Evolutionary conservation across 2,329 filamentous ascomycete species (phyloP).

Genomic region (Aspergillus sclerotialis): DNA sequence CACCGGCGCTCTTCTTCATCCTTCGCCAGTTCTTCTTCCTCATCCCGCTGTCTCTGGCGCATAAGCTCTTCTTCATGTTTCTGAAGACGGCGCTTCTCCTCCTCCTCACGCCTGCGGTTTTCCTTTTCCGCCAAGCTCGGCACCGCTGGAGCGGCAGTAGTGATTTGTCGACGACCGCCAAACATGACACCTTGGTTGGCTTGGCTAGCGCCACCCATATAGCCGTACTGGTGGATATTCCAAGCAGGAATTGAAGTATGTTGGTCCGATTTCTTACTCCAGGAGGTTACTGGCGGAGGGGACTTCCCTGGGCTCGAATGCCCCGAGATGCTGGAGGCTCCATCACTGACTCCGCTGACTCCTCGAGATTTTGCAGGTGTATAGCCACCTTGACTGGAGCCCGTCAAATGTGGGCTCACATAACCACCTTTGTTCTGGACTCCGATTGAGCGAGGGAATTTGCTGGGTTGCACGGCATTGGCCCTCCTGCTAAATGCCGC

Average conservation of each 20-base stretch:
- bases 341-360: constrained; percentile 51
- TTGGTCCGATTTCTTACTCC: constrained; percentile 82
- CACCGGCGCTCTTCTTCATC: constrained; percentile 41
- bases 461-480: constrained; percentile 62
- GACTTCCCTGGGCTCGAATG: constrained; percentile 58
- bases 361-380: constrained; percentile 30
- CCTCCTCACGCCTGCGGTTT: constrained; percentile 54
- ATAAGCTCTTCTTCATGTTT: constrained; percentile 49
- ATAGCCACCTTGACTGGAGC: constrained; percentile 46
- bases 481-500: constrained; percentile 86
- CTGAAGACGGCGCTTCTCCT: constrained; percentile 43
- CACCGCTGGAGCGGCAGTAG: constrained; percentile 68
- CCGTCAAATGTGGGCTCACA: constrained; percentile 62
- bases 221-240: constrained; percentile 98
- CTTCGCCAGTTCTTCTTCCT: constrained; percentile 40
- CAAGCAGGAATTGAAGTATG: constrained; percentile 78
- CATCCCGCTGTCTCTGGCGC: constrained; percentile 43
- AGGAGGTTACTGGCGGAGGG: constrained; percentile 64
- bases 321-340: constrained; percentile 33
- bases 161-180: constrained; percentile 87
- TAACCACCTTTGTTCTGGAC: constrained; percentile 55
- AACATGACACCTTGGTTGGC: constrained; percentile 92
- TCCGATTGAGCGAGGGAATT: constrained; percentile 71
- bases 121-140: constrained; percentile 82
- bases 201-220: constrained; percentile 95